Conservation (phyloP, 768 basidiomycete species). For the Pholiota conissans region DNA sequence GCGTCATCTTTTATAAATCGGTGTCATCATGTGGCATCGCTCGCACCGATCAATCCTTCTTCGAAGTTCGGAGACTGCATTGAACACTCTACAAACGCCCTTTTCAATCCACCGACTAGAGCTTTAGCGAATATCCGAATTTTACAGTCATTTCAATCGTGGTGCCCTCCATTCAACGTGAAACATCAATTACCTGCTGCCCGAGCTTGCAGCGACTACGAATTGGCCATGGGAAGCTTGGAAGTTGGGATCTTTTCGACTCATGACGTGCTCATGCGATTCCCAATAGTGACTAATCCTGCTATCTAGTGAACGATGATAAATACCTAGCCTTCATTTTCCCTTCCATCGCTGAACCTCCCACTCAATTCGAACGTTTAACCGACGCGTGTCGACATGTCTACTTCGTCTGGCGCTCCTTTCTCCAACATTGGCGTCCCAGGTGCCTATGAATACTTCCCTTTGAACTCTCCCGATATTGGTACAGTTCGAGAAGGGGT, state of each 20-base stretch:
- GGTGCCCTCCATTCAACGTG: no score
- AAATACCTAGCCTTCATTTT: not conserved
- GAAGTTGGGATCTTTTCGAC: not conserved
- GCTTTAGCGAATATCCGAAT: no score
- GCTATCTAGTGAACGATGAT: not conserved
- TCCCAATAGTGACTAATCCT: not conserved
- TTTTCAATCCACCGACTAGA: no score
- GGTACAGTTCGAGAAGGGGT: constrained; percentile 34
- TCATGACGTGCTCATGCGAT: constrained; percentile 3
- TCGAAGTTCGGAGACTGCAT: not conserved
- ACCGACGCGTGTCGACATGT: not conserved
- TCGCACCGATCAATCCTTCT: no score
- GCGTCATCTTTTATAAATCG: not conserved
- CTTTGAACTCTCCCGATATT: constrained; percentile 58
- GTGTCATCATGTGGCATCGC: not conserved
- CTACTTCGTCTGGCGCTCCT: constrained; percentile 1
- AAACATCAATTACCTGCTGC: no score
- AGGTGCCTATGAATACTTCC: constrained; percentile 54
- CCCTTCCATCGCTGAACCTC: not conserved
- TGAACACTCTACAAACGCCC: no score
- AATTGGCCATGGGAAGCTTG: no score
- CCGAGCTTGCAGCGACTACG: no score
- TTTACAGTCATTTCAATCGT: no score
- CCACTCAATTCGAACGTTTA: not conserved
- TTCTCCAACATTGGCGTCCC: constrained; percentile 49